A percentile compares a stretch with the other conserved stretches of the same genome.
Evolutionary conservation across 768 basidiomycete species (phyloP).

Genomic region (Serendipita indica): DNA sequence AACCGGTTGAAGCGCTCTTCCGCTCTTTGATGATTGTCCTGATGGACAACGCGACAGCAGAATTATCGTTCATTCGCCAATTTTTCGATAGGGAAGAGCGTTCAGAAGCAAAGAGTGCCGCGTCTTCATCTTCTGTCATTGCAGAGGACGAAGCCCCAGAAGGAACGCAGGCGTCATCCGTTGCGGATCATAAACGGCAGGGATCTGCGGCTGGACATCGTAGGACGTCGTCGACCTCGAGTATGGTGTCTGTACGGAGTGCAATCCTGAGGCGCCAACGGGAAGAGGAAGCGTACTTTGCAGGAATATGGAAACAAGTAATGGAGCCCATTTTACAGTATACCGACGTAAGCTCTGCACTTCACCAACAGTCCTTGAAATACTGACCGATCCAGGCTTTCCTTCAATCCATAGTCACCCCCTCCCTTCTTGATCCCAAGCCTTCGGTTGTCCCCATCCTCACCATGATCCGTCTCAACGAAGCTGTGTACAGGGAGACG

Average conservation of each 20-base stretch:
- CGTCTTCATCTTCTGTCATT: neutral
- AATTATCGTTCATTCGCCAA: slow-evolving; percentile 71
- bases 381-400: neutral
- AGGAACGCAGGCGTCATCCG: slow-evolving; percentile 20
- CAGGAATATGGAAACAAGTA: slow-evolving; percentile 77
- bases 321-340: slow-evolving; percentile 87
- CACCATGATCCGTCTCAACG: slow-evolving; percentile 83
- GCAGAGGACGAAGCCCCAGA: neutral
- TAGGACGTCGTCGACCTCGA: slow-evolving; percentile 16
- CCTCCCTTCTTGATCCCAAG: slow-evolving; percentile 42
- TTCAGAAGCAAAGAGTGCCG: slow-evolving; percentile 14
- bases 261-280: slow-evolving; percentile 15
- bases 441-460: slow-evolving; percentile 67
- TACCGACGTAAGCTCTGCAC: slow-evolving; percentile 38
- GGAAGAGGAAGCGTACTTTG: slow-evolving; percentile 44
- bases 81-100: slow-evolving; percentile 48
- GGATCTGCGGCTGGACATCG: slow-evolving; percentile 13
- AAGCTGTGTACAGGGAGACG: slow-evolving; percentile 58
- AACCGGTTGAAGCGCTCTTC: slow-evolving; percentile 66
- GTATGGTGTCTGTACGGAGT: neutral
- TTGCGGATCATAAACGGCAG: slow-evolving; percentile 17
- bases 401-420: neutral
- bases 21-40: slow-evolving; percentile 80
- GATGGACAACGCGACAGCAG: slow-evolving; percentile 87
- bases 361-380: neutral